Conservation (phyloP, 2,329 filamentous ascomycete genomes). For the Pyricularia grisea region DNA sequence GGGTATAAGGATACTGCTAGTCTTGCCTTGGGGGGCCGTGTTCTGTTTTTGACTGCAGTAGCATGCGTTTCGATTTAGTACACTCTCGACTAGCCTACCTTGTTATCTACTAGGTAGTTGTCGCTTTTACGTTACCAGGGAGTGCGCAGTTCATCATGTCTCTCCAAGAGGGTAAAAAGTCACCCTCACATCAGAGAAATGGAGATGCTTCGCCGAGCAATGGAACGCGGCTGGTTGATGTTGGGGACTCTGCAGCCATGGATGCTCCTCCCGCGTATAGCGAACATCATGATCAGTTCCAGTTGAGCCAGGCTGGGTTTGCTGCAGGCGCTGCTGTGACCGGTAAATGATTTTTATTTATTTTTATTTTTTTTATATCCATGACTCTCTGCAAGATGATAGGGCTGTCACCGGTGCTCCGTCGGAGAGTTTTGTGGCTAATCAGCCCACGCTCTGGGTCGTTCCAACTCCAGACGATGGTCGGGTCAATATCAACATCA, state of each 20-base stretch:
- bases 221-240: not conserved
- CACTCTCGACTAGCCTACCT: not conserved
- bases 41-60: not conserved
- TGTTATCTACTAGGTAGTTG: not conserved
- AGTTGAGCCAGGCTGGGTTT: slow-evolving; percentile 53
- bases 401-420: not conserved
- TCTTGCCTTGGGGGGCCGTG: not conserved
- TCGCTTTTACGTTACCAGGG: not conserved
- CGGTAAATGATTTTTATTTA: slow-evolving; percentile 23
- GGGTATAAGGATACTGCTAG: not conserved
- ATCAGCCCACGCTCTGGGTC: not conserved
- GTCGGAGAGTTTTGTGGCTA: not conserved
- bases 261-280: slow-evolving; percentile 50
- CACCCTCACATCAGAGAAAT: not conserved
- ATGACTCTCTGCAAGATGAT: no score
- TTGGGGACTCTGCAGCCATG: slow-evolving; percentile 26
- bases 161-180: not conserved
- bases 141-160: not conserved
- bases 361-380: not conserved
- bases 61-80: not conserved
- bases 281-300: slow-evolving; percentile 43
- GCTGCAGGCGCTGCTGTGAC: slow-evolving; percentile 52
- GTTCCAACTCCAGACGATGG: slow-evolving; percentile 49
- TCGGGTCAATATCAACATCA: slow-evolving; percentile 71
- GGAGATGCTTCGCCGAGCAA: not conserved